A percentile compares a stretch with the other conserved stretches of the same genome.
Evolutionary conservation across 495 filamentous ascomycete genomes (phyloP).

Genomic region (Beverwykella pulmonaria): DNA sequence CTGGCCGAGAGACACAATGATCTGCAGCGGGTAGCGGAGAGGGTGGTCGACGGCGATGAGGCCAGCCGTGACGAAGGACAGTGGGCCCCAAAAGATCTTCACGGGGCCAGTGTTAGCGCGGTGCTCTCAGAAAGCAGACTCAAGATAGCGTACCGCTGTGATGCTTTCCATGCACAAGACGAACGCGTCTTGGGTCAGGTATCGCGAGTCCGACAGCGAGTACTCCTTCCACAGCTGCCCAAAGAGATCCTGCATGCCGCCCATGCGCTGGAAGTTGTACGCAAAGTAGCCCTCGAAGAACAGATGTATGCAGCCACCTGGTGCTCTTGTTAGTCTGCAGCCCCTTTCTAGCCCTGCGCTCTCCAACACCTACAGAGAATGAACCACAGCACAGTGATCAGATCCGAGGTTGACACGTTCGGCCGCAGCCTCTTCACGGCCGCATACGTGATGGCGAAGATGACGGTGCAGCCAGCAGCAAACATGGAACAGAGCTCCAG

Average conservation of each 20-base stretch:
- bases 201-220: conserved; percentile 78
- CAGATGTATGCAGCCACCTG: conserved; percentile 70
- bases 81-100: conserved; percentile 74
- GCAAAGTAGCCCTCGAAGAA: conserved; percentile 88
- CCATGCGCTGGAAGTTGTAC: conserved; percentile 64
- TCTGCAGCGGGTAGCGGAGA: conserved; percentile 70
- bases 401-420: conserved; percentile 51
- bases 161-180: conserved; percentile 84
- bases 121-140: neutral
- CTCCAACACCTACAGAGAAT: conserved; percentile 54
- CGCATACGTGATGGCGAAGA: conserved; percentile 52
- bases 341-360: neutral
- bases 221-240: conserved; percentile 92
- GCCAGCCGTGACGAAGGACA: conserved; percentile 69
- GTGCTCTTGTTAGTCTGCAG: conserved; percentile 4
- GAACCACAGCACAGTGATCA: conserved; percentile 64
- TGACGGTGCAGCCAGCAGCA: conserved; percentile 49
- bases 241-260: conserved; percentile 62
- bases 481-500: conserved; percentile 54
- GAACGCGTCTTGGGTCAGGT: conserved; percentile 75
- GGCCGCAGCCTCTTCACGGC: conserved; percentile 51
- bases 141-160: conserved; percentile 63
- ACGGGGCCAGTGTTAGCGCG: conserved; percentile 10
- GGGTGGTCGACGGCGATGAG: conserved; percentile 62
- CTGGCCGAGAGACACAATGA: conserved; percentile 74